Evolutionary conservation across 805 yeast genomes (phyloP).

Genomic region (Candida odintsovae): DNA sequence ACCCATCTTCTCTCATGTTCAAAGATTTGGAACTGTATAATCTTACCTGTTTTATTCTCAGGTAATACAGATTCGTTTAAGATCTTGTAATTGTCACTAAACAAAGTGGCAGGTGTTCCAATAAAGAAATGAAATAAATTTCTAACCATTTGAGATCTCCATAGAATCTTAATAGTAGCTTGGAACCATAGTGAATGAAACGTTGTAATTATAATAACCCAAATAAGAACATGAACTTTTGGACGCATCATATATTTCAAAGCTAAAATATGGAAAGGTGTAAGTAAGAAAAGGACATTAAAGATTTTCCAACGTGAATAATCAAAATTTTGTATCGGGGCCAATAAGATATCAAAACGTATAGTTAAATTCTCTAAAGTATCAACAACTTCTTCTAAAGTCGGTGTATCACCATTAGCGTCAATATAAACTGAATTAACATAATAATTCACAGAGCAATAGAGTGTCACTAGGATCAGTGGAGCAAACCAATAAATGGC

Average conservation of each 20-base stretch:
- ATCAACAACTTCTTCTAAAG: slow-evolving; percentile 41
- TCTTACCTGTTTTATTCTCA: slow-evolving; percentile 34
- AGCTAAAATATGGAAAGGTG: slow-evolving; percentile 35
- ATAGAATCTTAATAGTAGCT: slow-evolving; percentile 36
- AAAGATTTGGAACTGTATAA: slow-evolving; percentile 42
- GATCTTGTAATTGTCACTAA: slow-evolving; percentile 27
- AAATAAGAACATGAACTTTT: slow-evolving; percentile 29
- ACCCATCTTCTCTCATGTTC: slow-evolving; percentile 61
- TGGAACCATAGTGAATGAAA: slow-evolving; percentile 43
- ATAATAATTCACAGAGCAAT: slow-evolving; percentile 37
- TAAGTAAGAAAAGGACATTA: slow-evolving; percentile 27
- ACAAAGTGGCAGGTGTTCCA: slow-evolving; percentile 24
- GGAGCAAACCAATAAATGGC: slow-evolving; percentile 30
- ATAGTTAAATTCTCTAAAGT: slow-evolving; percentile 38
- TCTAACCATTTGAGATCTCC: slow-evolving; percentile 41
- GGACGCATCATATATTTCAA: slow-evolving; percentile 30
- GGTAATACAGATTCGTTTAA: slow-evolving; percentile 32
- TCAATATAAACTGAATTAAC: slow-evolving; percentile 38
- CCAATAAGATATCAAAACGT: slow-evolving; percentile 30
- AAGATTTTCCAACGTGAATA: slow-evolving; percentile 30
- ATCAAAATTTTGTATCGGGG: slow-evolving; percentile 10
- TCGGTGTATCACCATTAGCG: slow-evolving; percentile 35
- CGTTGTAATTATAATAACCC: slow-evolving; percentile 31
- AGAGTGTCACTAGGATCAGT: slow-evolving; percentile 26
- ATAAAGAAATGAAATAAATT: slow-evolving; percentile 32